Conservation (phyloP, 768 basidiomycete species). For the Strobilomyces echinocephalus region DNA sequence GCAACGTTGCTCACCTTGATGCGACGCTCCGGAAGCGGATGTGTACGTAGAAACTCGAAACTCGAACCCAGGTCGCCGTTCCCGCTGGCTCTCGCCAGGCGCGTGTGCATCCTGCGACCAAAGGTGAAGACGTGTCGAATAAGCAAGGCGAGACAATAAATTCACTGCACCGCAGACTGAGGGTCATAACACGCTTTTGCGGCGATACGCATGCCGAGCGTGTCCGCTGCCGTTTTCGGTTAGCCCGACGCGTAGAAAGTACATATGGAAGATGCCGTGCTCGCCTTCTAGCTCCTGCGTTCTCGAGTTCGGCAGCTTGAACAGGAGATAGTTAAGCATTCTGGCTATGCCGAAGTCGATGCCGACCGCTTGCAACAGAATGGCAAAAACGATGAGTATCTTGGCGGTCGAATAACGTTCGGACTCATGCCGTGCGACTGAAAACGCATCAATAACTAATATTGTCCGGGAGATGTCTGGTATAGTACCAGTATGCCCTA, state of each 20-base stretch:
- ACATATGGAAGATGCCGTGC: not conserved
- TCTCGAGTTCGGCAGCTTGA: constrained; percentile 80
- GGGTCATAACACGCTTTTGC: constrained; percentile 88
- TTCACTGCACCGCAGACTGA: constrained; percentile 62
- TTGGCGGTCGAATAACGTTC: constrained; percentile 41
- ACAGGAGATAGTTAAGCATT: constrained; percentile 44
- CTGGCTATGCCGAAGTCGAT: constrained; percentile 51
- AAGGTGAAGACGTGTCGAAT: not conserved
- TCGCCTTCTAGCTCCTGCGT: constrained; percentile 77
- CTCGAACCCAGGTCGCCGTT: constrained; percentile 21
- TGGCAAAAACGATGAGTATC: constrained; percentile 37
- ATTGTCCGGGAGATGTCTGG: not conserved
- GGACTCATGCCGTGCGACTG: constrained; percentile 55
- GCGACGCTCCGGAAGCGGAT: constrained; percentile 70
- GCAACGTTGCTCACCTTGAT: constrained; percentile 50
- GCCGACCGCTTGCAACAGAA: constrained; percentile 45
- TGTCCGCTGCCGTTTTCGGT: constrained; percentile 55
- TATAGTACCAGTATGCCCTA: constrained; percentile 65
- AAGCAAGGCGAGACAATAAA: not conserved
- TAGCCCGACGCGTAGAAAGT: not conserved
- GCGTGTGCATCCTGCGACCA: constrained; percentile 58
- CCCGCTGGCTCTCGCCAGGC: constrained; percentile 57
- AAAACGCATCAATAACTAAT: constrained; percentile 17
- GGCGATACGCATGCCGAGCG: constrained; percentile 77
- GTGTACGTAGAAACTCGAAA: constrained; percentile 71